Percentiles rank a stretch among this genome's conserved stretches.
These are phyloP conservation scores for Globisporangium abappressorium DNA, from an alignment of 352 stramenopile genomes.

Conservation along the genomic window DNA sequence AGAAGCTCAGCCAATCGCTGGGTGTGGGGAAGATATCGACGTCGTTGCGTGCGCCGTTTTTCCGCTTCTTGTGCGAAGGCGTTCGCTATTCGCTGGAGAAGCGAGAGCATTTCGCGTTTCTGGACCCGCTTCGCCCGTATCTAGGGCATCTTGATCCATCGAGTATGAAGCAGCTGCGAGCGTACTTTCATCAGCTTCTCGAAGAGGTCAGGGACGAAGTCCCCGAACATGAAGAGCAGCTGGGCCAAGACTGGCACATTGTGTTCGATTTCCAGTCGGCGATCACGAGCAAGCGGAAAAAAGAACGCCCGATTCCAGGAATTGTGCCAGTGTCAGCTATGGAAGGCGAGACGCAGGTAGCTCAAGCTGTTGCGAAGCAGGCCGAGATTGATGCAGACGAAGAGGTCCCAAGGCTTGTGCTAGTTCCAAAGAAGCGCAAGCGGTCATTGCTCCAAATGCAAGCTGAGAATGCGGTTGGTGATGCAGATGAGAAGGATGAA, in stretches of 20 bases:
- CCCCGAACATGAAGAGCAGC: slow-evolving; percentile 31
- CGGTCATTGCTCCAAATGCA: slow-evolving; percentile 12
- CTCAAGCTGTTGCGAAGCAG: background rate
- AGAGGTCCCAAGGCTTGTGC: background rate
- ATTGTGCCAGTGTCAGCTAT: background rate
- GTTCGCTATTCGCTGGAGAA: slow-evolving; percentile 67
- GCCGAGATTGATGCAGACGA: background rate
- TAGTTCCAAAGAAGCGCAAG: slow-evolving; percentile 15
- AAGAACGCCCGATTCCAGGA: slow-evolving; percentile 3
- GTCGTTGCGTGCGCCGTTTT: slow-evolving; percentile 68
- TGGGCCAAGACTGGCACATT: slow-evolving; percentile 46
- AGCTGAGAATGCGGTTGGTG: background rate
- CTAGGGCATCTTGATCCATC: slow-evolving; percentile 66
- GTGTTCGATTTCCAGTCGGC: slow-evolving; percentile 71
- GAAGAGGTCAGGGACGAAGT: slow-evolving; percentile 35
- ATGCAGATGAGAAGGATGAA: background rate
- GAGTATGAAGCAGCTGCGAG: slow-evolving; percentile 57
- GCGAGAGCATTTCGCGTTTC: slow-evolving; percentile 58
- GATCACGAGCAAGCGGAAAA: slow-evolving; percentile 23
- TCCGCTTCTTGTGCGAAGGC: slow-evolving; percentile 81
- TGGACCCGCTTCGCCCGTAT: slow-evolving; percentile 66
- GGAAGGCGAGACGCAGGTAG: background rate
- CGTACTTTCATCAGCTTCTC: slow-evolving; percentile 69
- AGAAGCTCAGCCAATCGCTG: slow-evolving; percentile 77
- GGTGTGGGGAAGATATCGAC: slow-evolving; percentile 70